phyloP scores from a whole-genome alignment of 768 basidiomycete genomes.

The Amanita polypyramis region DNA sequence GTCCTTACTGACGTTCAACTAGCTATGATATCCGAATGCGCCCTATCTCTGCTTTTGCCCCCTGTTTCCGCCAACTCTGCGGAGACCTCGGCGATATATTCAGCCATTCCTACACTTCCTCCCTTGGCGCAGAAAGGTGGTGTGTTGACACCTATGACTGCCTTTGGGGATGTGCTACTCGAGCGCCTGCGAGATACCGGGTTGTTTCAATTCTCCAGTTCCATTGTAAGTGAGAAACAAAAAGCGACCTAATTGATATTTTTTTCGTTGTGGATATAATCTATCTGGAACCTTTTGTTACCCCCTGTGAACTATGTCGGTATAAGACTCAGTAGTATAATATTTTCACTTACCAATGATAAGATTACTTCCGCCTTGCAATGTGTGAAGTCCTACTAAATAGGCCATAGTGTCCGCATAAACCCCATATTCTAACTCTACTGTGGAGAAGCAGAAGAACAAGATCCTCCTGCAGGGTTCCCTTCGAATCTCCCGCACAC shows the following conservation, averaged over 20 bases:
- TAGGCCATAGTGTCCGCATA: too few relatives aligned
- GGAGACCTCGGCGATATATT: slow-evolving; percentile 10
- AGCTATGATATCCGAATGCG: slow-evolving; percentile 77
- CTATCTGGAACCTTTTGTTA: too few relatives aligned
- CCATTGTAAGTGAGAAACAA: slow-evolving; percentile 2
- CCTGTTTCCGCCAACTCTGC: slow-evolving; percentile 15
- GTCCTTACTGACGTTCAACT: slow-evolving; percentile 7
- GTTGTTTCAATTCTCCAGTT: slow-evolving; percentile 35
- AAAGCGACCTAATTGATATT: background rate
- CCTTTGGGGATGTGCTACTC: slow-evolving; percentile 69
- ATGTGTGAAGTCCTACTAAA: too few relatives aligned
- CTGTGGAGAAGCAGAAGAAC: too few relatives aligned
- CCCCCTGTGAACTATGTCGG: too few relatives aligned
- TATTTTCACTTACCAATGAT: too few relatives aligned
- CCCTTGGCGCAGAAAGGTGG: slow-evolving; percentile 56
- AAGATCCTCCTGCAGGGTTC: too few relatives aligned
- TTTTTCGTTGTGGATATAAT: background rate
- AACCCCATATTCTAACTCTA: too few relatives aligned
- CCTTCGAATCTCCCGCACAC: too few relatives aligned
- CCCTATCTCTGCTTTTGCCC: slow-evolving; percentile 56
- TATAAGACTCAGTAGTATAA: too few relatives aligned
- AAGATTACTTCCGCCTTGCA: too few relatives aligned
- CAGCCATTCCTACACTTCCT: slow-evolving; percentile 39
- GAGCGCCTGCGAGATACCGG: slow-evolving; percentile 53
- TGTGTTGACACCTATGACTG: slow-evolving; percentile 73